Percentiles rank a stretch among this genome's conserved stretches.
These are phyloP conservation scores for Pseudoneurospora amorphoporcata DNA, from an alignment of 495 filamentous ascomycete genomes.

Conservation along the genomic window DNA sequence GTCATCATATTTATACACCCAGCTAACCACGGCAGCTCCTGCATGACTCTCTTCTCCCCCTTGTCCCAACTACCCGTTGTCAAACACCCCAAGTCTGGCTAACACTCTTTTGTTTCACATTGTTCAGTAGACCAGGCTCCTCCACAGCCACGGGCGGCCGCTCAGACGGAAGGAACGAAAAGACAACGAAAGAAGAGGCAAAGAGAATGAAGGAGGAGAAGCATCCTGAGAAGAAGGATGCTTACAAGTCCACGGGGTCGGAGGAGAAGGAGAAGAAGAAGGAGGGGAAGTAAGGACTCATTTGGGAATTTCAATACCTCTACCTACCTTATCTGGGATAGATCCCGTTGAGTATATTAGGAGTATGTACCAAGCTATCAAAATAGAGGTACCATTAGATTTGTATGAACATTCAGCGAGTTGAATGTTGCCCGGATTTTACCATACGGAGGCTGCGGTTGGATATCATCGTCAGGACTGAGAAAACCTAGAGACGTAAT, in stretches of 20 bases:
- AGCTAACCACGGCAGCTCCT: not conserved
- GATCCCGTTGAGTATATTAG: no score
- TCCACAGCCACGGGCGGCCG: not conserved
- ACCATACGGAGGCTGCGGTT: no score
- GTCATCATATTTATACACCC: not conserved
- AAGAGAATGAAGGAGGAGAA: not conserved
- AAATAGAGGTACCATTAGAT: no score
- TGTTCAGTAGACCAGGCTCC: not conserved
- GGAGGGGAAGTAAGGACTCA: not conserved
- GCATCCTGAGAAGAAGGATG: not conserved
- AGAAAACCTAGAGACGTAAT: not conserved
- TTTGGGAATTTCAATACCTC: no score
- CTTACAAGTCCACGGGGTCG: not conserved
- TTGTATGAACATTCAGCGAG: no score
- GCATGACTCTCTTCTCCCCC: not conserved
- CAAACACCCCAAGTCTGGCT: not conserved
- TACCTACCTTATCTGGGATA: no score
- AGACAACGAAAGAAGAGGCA: not conserved
- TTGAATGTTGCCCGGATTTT: no score
- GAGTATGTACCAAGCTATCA: no score
- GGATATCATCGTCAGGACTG: no score
- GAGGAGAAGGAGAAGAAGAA: not conserved
- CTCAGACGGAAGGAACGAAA: not conserved
- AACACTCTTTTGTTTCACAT: not conserved
- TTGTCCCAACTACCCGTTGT: not conserved